Conservation (phyloP, 768 basidiomycete species). For the Roridomyces roridus region DNA sequence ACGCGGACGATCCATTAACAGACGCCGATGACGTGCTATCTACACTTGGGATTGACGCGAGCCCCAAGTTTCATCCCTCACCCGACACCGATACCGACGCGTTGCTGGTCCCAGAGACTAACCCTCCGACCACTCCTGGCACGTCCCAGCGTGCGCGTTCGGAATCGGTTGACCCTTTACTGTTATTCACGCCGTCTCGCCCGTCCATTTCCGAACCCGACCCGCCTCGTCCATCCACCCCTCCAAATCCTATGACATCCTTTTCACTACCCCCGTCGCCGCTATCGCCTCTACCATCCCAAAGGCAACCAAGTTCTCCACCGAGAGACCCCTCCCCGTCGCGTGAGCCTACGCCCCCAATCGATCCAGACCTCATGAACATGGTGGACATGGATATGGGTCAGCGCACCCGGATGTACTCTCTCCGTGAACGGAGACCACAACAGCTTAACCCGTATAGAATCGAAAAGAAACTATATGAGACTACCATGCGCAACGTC, state of each 20-base stretch:
- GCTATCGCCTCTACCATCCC: too few relatives aligned
- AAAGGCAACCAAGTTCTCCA: too few relatives aligned
- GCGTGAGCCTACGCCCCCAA: not conserved
- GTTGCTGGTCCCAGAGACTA: not conserved
- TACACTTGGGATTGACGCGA: constrained; percentile 36
- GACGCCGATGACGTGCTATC: not conserved
- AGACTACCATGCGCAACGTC: constrained; percentile 51
- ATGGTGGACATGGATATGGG: not conserved
- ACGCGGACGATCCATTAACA: not conserved
- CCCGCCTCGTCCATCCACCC: constrained; percentile 1
- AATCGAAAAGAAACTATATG: constrained; percentile 60
- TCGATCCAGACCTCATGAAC: not conserved
- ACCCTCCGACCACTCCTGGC: constrained; percentile 24
- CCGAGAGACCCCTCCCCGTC: constrained; percentile 2
- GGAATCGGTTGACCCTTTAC: constrained; percentile 15
- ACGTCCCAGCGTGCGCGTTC: constrained; percentile 32
- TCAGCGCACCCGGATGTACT: constrained; percentile 42
- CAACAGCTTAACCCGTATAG: constrained; percentile 69
- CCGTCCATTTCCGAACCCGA: constrained; percentile 15
- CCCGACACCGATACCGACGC: not conserved
- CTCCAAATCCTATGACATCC: too few relatives aligned
- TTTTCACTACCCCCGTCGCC: too few relatives aligned
- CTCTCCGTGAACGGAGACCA: constrained; percentile 58
- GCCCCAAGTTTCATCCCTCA: constrained; percentile 13
- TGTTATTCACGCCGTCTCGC: constrained; percentile 17